Conservation (phyloP, 73 alveolate genomes). For the Symbiodinium natans region DNA sequence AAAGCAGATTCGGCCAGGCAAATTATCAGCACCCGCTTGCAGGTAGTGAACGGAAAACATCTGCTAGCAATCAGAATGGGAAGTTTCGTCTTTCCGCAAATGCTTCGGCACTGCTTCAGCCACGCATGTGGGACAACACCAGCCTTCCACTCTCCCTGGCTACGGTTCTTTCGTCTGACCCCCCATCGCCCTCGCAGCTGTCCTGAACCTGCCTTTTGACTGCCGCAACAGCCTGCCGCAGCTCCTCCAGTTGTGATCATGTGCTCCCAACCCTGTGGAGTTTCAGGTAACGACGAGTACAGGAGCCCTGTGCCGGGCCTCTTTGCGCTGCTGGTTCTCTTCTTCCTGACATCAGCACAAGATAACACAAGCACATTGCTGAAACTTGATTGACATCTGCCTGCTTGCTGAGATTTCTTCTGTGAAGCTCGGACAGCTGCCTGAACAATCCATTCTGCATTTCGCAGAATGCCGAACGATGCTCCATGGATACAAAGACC, state of each 20-base stretch:
- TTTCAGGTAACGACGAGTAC: not conserved
- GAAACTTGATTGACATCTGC: not conserved
- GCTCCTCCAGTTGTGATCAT: slow-evolving; percentile 13
- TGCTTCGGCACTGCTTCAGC: too few relatives aligned
- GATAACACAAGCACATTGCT: not conserved
- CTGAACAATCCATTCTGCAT: not conserved
- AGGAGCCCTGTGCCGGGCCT: not conserved
- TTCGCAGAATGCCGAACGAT: not conserved
- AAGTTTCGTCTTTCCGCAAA: too few relatives aligned
- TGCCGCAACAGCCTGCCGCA: slow-evolving; percentile 74
- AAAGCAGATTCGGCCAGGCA: too few relatives aligned
- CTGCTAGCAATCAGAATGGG: too few relatives aligned
- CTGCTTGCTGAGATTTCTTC: slow-evolving; percentile 78
- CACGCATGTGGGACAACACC: too few relatives aligned
- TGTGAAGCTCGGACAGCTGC: slow-evolving; percentile 73
- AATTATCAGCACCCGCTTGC: too few relatives aligned
- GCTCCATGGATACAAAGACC: too few relatives aligned
- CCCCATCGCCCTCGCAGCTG: not conserved
- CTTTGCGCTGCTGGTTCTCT: slow-evolving; percentile 88
- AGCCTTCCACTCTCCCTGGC: too few relatives aligned
- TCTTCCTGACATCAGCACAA: not conserved
- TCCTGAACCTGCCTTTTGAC: slow-evolving; percentile 75
- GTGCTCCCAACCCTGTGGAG: too few relatives aligned
- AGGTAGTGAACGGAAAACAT: too few relatives aligned
- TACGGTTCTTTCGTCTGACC: too few relatives aligned